A percentile compares a stretch with the other conserved stretches of the same genome.
These are phyloP conservation scores for Quercus wislizeni DNA, from an alignment of 306 rosid genomes.

Conservation along the genomic window DNA sequence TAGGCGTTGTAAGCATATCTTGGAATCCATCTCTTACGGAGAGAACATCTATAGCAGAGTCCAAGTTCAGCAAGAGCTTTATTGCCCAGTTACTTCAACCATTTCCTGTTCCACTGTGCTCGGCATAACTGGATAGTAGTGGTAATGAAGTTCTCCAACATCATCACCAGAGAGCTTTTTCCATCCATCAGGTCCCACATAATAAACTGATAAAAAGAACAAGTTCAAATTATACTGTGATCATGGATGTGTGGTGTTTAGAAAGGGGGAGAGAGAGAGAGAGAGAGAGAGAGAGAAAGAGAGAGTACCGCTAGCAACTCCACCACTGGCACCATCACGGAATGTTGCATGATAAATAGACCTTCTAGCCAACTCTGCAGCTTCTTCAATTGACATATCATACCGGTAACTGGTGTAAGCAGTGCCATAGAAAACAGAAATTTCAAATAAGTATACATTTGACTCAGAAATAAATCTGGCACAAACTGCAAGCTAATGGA, in stretches of 20 bases:
- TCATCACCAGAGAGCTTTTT: slow-evolving; percentile 88
- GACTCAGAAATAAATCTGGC: background rate
- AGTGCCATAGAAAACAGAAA: background rate
- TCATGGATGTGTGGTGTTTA: background rate
- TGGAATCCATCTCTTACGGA: background rate
- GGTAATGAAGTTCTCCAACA: slow-evolving; percentile 87
- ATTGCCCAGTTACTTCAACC: slow-evolving; percentile 75
- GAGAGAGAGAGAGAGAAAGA: background rate
- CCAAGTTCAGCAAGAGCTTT: slow-evolving; percentile 17
- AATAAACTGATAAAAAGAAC: slow-evolving; percentile 49
- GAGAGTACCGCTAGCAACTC: slow-evolving; percentile 87
- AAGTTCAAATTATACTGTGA: background rate
- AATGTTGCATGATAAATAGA: slow-evolving; percentile 96
- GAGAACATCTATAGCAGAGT: slow-evolving; percentile 2
- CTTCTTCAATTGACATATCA: slow-evolving; percentile 82
- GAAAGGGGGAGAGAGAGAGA: background rate
- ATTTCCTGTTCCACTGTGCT: slow-evolving; percentile 89
- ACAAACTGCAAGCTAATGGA: background rate
- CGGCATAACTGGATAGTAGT: slow-evolving; percentile 66
- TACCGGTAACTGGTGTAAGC: slow-evolving; percentile 52
- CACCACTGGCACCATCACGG: slow-evolving; percentile 99
- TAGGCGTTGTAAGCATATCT: background rate
- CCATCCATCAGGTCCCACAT: slow-evolving; percentile 89
- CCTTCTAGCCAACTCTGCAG: slow-evolving; percentile 84
- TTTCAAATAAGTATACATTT: background rate